These are phyloP conservation scores for Xylaria sp. DNA, from an alignment of 2,329 filamentous ascomycete genomes.

Conservation along the genomic window DNA sequence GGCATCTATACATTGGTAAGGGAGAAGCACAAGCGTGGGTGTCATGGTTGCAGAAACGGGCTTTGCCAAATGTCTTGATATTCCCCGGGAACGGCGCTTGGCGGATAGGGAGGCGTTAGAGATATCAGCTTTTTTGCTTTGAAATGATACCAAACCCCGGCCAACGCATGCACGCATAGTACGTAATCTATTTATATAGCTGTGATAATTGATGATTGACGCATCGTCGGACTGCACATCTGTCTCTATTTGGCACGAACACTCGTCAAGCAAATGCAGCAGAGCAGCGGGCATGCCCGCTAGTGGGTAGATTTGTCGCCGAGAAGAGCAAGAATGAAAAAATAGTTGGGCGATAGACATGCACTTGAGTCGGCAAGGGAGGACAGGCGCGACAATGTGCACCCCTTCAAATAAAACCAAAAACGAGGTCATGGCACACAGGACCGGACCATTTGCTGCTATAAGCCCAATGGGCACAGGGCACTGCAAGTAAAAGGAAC, in stretches of 20 bases:
- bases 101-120: constrained; percentile 9
- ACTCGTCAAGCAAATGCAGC: neutral
- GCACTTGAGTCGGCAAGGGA: neutral
- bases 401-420: neutral
- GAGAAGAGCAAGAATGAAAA: neutral
- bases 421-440: neutral
- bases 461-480: neutral
- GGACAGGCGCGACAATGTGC: neutral
- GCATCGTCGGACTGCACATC: neutral
- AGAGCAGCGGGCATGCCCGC: neutral
- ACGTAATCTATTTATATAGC: neutral
- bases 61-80: neutral
- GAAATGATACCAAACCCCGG: constrained; percentile 38
- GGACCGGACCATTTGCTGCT: constrained; percentile 6
- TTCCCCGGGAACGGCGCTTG: constrained; percentile 9
- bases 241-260: neutral
- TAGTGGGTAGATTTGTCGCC: neutral
- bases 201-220: neutral
- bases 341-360: neutral
- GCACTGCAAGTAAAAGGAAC: constrained; percentile 6
- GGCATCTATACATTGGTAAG: neutral
- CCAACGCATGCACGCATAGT: neutral
- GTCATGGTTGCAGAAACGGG: neutral
- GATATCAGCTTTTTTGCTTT: constrained; percentile 23
- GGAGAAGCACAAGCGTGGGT: neutral